Evolutionary conservation across 495 filamentous ascomycete species (phyloP), one percentile per base, ranked within the genome.

Genomic region (Umbilicaria muhlenbergii): DNA sequence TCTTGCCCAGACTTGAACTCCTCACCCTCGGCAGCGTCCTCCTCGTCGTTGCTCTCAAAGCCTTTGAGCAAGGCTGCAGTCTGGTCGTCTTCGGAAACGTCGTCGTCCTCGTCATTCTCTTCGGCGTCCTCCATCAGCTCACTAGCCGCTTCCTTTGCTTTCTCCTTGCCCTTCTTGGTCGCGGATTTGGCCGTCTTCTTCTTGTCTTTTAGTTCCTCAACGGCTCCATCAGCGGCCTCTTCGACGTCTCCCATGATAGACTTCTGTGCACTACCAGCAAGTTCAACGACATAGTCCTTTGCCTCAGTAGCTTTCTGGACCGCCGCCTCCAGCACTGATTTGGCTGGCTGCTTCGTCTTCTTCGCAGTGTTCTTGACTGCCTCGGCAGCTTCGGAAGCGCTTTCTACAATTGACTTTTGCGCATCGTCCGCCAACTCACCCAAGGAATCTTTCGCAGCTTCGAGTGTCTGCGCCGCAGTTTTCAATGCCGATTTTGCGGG

Each of bases 1-100:
- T 73, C 63, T 37, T 76, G 66, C 32, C 73, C 69, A 48, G 71
- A 52, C 43, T 75, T 62, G 50, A 74, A 69, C 45, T 66, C 72
- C 48, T 72, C 65, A 37, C 71, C 71, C 8, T 60, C 69, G 16
- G 59, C 63, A 39, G 61, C 67, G 32, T 74, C 70, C 36, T 74
- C 73, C 36, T 83, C 80, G 36, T 77, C 74, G 47, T 78, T 83
- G 62, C 80, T 86, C 59, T 94, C 86, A 54, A 94, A 86, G 15
- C 82, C 82, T 51, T 69, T 79, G 54, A 78, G 77, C 46, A 76
- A 75, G 39, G 68, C 84, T 51, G 66, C 74, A 48, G 73, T 86
- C 52, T 82, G 79, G 52, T 85, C 81, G 50, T 78, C 78, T 39
- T 66, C 71, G 8, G 63, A 62, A 17, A 65, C 62, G 4, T 56